Evolutionary conservation across 306 rosid species (phyloP).

Genomic region (Coriaria nepalensis): DNA sequence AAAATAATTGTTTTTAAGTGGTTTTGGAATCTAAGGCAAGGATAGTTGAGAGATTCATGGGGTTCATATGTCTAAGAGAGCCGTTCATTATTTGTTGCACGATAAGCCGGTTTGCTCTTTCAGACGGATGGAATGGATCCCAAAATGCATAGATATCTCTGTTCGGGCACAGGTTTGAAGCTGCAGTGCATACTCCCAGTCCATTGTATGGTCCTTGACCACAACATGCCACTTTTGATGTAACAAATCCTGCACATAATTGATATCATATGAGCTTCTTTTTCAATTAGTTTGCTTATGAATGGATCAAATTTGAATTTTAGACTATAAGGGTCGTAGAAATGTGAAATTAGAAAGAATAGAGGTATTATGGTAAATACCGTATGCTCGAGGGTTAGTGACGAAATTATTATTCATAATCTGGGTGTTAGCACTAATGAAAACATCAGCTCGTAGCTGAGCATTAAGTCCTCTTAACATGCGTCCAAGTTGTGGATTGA

Average conservation of each 20-base stretch:
- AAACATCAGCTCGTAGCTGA: slow-evolving; percentile 23
- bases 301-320: too few relatives aligned
- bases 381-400: slow-evolving; percentile 26
- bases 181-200: slow-evolving; percentile 48
- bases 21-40: slow-evolving; percentile 43
- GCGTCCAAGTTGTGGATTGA: slow-evolving; percentile 21
- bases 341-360: too few relatives aligned
- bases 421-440: slow-evolving; percentile 30
- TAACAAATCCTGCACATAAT: slow-evolving; percentile 31
- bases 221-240: slow-evolving; percentile 53
- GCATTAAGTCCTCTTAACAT: slow-evolving; percentile 25
- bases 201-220: slow-evolving; percentile 68
- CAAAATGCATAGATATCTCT: slow-evolving; percentile 59
- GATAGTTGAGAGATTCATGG: slow-evolving; percentile 67
- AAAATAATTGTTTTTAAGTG: too few relatives aligned
- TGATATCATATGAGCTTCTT: not conserved
- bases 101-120: slow-evolving; percentile 45
- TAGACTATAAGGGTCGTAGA: too few relatives aligned
- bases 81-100: slow-evolving; percentile 52
- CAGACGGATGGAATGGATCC: slow-evolving; percentile 78
- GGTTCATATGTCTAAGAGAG: slow-evolving; percentile 43
- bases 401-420: slow-evolving; percentile 38
- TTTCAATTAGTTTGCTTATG: too few relatives aligned
- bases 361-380: slow-evolving; percentile 12
- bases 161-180: slow-evolving; percentile 60